Conservation (phyloP, 345 rosid species). For the Atalantia buxifolia region DNA sequence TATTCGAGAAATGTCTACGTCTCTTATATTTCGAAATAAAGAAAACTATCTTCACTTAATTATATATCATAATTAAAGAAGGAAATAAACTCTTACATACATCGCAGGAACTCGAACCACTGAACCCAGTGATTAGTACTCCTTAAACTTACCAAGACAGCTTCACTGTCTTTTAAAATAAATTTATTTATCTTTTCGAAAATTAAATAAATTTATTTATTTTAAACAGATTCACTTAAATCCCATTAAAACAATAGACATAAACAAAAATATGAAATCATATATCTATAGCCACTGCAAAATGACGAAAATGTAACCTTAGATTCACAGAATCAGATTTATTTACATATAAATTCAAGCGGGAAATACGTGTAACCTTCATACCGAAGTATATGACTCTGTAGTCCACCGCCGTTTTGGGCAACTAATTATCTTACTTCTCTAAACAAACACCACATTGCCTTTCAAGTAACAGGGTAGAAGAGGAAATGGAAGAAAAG, state of each 20-base stretch:
- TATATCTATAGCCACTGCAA: neutral
- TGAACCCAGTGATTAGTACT: no score
- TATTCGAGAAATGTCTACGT: no score
- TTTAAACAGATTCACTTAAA: fast-evolving
- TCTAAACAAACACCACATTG: conserved; percentile 3
- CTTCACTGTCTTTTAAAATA: no score
- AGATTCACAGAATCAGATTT: conserved; percentile 17
- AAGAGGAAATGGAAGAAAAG: neutral
- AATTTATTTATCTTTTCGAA: no score
- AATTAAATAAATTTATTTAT: no score
- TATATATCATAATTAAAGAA: no score
- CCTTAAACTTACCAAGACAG: no score
- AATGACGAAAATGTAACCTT: neutral
- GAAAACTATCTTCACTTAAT: no score
- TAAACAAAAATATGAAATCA: neutral
- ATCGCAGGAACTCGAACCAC: no score
- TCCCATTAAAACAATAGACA: neutral
- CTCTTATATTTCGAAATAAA: no score
- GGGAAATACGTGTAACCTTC: conserved; percentile 9
- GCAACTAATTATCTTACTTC: neutral
- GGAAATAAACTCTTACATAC: no score
- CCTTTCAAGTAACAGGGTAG: neutral
- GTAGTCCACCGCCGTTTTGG: conserved; percentile 4
- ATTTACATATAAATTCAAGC: conserved; percentile 29
- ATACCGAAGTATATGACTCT: conserved; percentile 4